These are phyloP conservation scores for Apiospora marii DNA, from an alignment of 2,329 filamentous ascomycete species.

Conservation along the genomic window DNA sequence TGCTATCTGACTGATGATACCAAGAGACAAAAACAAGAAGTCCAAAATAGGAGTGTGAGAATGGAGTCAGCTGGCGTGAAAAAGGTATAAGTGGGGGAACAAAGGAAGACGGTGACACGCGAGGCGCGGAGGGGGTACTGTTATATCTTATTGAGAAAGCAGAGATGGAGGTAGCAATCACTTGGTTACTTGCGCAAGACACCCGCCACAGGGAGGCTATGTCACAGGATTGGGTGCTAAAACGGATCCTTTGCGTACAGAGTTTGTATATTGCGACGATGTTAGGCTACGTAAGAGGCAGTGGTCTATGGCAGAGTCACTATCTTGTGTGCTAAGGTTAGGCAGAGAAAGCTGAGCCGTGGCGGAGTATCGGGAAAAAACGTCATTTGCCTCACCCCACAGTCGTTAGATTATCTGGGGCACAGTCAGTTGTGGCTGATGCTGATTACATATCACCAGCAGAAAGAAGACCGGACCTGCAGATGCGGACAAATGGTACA, in stretches of 20 bases:
- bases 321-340: constrained; percentile 1
- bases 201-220: constrained; percentile 13
- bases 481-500: not conserved
- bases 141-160: not conserved
- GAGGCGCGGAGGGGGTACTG: not conserved
- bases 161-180: not conserved
- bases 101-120: not conserved
- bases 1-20: not conserved
- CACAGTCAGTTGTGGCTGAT: constrained; percentile 17
- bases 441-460: not conserved
- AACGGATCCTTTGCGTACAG: not conserved
- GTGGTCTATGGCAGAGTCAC: not conserved
- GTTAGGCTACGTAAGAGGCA: not conserved
- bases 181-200: not conserved
- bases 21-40: not conserved
- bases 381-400: constrained; percentile 19
- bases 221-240: not conserved
- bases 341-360: constrained; percentile 16
- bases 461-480: not conserved
- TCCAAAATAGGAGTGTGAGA: not conserved
- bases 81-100: constrained; percentile 1
- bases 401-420: not conserved
- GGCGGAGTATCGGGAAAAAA: constrained; percentile 7
- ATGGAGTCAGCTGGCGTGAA: not conserved
- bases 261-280: constrained; percentile 6